Evolutionary conservation across 805 yeast genomes (phyloP), one percentile per base, ranked within the genome.

Genomic region (Candida jianshihensis): DNA sequence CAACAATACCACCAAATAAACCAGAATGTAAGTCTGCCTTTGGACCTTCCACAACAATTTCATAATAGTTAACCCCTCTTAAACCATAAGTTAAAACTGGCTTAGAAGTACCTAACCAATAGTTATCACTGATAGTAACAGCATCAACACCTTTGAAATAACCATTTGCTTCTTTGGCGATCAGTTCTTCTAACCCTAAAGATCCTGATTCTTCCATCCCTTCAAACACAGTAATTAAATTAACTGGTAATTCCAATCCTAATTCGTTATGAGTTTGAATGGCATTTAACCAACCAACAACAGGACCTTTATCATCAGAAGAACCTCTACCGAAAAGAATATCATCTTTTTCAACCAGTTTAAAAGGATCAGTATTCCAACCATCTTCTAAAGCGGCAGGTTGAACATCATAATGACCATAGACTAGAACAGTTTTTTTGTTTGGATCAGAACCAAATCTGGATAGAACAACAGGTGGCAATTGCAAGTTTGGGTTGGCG

Each of bases 181-280:
- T 82, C 53, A 92, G 73, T 25, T 68, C 78, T 49, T 90, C 98
- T 46, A 92, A 73, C 25, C 97, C 97, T 34, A 86, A 63, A 24
- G 96, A 87, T 18, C 99, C 99, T 45, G 89, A 79, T 66, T 92
- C 99, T 66, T 92, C 99, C 99, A 92, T 92, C 43, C 98, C 97
- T 66, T 92, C 99, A 54, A 92, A 92, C 63, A 96, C 87, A 58
- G 84, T 81, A 34, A 88, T 74, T 51, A 92, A 64, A 66, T 92
- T 92, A 44, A 92, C 97, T 15, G 99, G 99, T 40, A 92, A 71
- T 45, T 89, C 96, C 54, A 85, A 55, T 16, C 86, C 88, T 39
- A 86, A 73, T 48, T 78, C 83, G 39, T 72, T 78, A 64, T 92
- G 97, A 13, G 98, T 97, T 64, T 89, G 83, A 30, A 92, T 70